Evolutionary conservation across 805 yeast species (phyloP).

Genomic region (Starmerella bombi): DNA sequence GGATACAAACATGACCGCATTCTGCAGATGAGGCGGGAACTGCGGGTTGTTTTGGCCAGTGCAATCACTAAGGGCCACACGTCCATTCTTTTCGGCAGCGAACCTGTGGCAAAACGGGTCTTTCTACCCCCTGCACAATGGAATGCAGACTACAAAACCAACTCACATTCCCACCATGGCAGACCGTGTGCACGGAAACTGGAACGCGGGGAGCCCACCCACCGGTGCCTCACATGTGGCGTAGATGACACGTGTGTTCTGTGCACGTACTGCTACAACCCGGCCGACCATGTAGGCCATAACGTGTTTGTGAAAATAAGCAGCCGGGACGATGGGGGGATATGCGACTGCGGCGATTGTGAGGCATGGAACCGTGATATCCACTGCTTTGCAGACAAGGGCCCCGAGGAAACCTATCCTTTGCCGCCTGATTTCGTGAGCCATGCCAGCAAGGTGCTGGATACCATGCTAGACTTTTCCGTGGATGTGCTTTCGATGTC

Average conservation of each 20-base stretch:
- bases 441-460: constrained; percentile 28
- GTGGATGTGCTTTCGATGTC: constrained; percentile 24
- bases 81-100: constrained; percentile 11
- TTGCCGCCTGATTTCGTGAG: constrained; percentile 44
- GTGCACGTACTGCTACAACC: constrained; percentile 63
- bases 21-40: constrained; percentile 21
- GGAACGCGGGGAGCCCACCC: constrained; percentile 67
- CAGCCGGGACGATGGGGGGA: constrained; percentile 54
- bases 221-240: constrained; percentile 62
- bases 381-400: constrained; percentile 35
- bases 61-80: constrained; percentile 30
- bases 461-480: constrained; percentile 23
- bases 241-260: constrained; percentile 74
- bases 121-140: constrained; percentile 16
- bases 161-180: constrained; percentile 37
- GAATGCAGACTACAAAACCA: constrained; percentile 15
- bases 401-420: constrained; percentile 21
- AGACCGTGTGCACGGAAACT: constrained; percentile 66
- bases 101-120: constrained; percentile 5
- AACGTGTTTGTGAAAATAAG: constrained; percentile 50
- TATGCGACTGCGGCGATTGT: constrained; percentile 80
- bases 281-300: constrained; percentile 60
- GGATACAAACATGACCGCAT: constrained; percentile 21
- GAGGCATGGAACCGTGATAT: constrained; percentile 60
- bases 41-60: constrained; percentile 33